Base-by-base conservation (phyloP, 2,329 filamentous ascomycete genomes). In the Ophiostoma novo-ulmi region DNA sequence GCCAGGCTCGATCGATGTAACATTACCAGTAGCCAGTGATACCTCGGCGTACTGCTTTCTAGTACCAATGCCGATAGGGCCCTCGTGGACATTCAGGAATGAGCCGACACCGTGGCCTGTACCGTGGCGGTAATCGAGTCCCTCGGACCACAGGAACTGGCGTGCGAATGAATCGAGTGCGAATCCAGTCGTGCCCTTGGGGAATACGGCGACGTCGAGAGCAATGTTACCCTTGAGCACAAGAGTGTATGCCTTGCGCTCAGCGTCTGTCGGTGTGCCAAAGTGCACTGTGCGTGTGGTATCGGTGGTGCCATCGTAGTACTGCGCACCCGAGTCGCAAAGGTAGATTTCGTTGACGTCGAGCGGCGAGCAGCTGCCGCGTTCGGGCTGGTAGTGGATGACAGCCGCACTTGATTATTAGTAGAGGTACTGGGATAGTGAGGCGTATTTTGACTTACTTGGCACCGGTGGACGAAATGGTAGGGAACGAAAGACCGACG, bases 281-380 rank as follows among this genome's bases (percentile, higher is more conserved):
- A 98, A 98, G 77, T 99, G 95, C 55, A 97, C 83, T 0, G 95
- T 99, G 61, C 95, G 87, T 5, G 95, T 99, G 0, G 93, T 97
- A 77, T 99, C 95, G 0, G 95, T 99, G 0, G 95, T 99, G 70
- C 95, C 95, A 78, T 99, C 95, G 2, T 91, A 84, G 77, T 94
- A 99, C 79, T 99, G 95, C n/a, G 92, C 95, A 31, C 95, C 95
- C 31, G 95, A 98, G 80, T 99, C 95, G 78, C 95, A 99, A 2
- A 99, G 87, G 77, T 99, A 99, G 71, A 99, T 88, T 17, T 89
- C 89, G 7, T 88, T 88, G 0, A 93, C 92, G 75, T 99, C 93
- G 75, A 99, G 93, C 38, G 87, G 82, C 10, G 93, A 87, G 80
- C 94, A 98, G 73, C 85, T 90, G 26, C 91, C 93, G 70, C 86